Conservation (phyloP, 1,284 basidiomycete species). For the Malassezia obtusa region DNA sequence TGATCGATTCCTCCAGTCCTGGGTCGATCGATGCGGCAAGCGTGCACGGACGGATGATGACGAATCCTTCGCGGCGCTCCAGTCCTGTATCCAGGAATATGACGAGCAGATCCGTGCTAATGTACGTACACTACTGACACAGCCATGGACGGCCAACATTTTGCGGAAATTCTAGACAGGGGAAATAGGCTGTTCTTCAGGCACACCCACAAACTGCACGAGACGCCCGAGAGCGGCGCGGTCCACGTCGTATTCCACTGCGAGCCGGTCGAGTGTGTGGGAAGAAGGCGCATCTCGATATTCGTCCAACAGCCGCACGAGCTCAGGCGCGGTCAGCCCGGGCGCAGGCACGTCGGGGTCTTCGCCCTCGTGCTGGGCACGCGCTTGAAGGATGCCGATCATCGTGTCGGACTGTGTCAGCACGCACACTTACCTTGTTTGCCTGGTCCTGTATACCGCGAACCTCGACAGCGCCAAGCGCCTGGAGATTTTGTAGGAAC, state of each 20-base stretch:
- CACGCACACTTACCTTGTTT: background rate
- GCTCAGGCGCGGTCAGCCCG: conserved; percentile 7
- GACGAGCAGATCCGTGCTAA: conserved; percentile 8
- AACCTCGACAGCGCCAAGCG: conserved; percentile 3
- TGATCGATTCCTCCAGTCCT: conserved; percentile 9
- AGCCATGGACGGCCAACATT: conserved; percentile 15
- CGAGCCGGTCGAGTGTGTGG: conserved; percentile 7
- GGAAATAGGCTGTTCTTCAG: conserved; percentile 5
- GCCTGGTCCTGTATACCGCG: background rate
- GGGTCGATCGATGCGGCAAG: conserved; percentile 2
- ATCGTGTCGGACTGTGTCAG: conserved; percentile 1
- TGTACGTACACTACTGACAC: conserved; percentile 4
- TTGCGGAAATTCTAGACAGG: conserved; percentile 4
- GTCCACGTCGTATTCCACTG: conserved; percentile 13
- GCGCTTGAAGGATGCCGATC: conserved; percentile 8
- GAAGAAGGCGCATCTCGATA: background rate
- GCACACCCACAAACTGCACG: conserved; percentile 1
- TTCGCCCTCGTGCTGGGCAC: conserved; percentile 4
- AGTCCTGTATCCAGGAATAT: conserved; percentile 11
- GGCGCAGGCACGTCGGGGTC: background rate
- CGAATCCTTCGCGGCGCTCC: conserved; percentile 3
- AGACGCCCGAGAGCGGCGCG: background rate
- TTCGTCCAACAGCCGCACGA: conserved; percentile 6
- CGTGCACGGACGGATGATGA: background rate
- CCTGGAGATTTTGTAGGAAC: conserved; percentile 8